phyloP scores from a whole-genome alignment of 441 rosid genomes.

The Bruguiera hainesii region DNA sequence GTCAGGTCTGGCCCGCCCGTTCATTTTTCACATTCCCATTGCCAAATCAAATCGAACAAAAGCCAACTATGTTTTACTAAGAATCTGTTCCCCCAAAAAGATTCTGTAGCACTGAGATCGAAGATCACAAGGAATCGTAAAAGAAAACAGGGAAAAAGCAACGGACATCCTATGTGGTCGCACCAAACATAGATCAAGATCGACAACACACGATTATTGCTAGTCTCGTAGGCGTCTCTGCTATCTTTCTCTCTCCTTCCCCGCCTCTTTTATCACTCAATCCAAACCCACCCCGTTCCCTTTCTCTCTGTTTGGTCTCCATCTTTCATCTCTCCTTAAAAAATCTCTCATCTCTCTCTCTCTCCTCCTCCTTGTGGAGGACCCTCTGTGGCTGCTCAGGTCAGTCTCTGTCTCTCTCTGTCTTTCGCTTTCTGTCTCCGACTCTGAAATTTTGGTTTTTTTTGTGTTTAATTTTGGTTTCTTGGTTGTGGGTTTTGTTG shows the following conservation, averaged over 20 bases:
- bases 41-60: too few species aligned
- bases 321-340: constrained; percentile 1
- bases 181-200: not conserved
- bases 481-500: not conserved
- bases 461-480: not conserved
- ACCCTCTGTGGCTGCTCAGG: constrained; percentile 9
- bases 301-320: not conserved
- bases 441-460: not conserved
- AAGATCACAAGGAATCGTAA: not conserved
- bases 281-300: not conserved
- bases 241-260: not conserved
- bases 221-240: not conserved
- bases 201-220: constrained; percentile 16
- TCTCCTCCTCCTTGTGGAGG: constrained; percentile 24
- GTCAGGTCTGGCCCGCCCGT: too few species aligned
- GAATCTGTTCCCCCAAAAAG: too few species aligned
- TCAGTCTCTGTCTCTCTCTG: not conserved
- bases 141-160: not conserved
- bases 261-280: not conserved
- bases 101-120: too few species aligned
- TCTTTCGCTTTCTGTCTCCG: not conserved
- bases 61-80: too few species aligned
- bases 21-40: too few species aligned
- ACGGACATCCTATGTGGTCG: not conserved
- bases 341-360: constrained; percentile 12